These are phyloP conservation scores for Pilaira anomala DNA, from an alignment of 192 early-diverging fungal genomes.

Conservation along the genomic window DNA sequence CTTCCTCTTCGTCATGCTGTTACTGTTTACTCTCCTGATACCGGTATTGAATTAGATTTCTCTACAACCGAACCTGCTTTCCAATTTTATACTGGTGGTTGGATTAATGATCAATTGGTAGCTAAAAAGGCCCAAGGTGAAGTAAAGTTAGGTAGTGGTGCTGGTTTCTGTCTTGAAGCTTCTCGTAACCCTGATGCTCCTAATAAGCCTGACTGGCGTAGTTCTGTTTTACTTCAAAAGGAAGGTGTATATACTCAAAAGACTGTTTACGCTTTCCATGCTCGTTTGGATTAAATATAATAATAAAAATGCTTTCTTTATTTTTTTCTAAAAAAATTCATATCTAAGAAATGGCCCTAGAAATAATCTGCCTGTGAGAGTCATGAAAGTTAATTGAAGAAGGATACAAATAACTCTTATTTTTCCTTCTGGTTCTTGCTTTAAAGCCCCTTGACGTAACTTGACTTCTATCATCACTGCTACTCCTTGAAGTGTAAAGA, in stretches of 20 bases:
- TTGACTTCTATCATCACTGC: conserved; percentile 13
- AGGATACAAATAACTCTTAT: not conserved
- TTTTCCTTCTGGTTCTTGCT: conserved; percentile 5
- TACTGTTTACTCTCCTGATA: conserved; percentile 51
- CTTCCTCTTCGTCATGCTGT: conserved; percentile 32
- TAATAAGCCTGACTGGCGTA: conserved; percentile 54
- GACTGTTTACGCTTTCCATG: conserved; percentile 47
- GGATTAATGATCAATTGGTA: conserved; percentile 48
- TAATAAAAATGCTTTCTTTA: not conserved
- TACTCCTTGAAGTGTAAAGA: conserved; percentile 18
- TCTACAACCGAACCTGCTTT: conserved; percentile 68
- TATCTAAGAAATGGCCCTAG: conserved; percentile 21
- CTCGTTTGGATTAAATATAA: conserved; percentile 18
- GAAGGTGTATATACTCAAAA: conserved; percentile 48
- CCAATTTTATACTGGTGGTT: conserved; percentile 85
- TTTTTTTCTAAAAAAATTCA: conserved; percentile 11
- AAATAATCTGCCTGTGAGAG: conserved; percentile 13
- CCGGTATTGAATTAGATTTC: conserved; percentile 61
- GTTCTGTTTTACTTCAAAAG: conserved; percentile 50
- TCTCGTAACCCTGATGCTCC: conserved; percentile 59
- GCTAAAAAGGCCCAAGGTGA: conserved; percentile 40
- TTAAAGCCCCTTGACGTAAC: conserved; percentile 8
- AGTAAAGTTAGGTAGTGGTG: conserved; percentile 45
- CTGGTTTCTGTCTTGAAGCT: conserved; percentile 71
- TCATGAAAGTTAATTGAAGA: conserved; percentile 8